These are phyloP conservation scores for Cyclanthera cordifolia DNA, from an alignment of 306 rosid species.

Conservation along the genomic window DNA sequence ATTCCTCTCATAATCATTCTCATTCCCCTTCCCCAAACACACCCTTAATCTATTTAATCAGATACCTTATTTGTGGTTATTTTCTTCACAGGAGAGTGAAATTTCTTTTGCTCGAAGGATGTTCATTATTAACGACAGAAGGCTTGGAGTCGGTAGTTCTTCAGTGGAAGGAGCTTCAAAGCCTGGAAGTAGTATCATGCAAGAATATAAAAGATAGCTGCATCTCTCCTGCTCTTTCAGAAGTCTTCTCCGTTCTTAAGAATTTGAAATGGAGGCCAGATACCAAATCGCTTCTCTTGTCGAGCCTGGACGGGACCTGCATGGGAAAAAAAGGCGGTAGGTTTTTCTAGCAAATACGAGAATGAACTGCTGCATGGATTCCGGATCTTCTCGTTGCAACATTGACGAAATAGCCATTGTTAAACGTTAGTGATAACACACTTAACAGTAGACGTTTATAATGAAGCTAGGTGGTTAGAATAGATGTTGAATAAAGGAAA, in stretches of 20 bases:
- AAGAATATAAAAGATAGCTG: slow-evolving; percentile 28
- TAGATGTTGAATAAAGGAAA: slow-evolving; percentile 9
- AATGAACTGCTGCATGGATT: background rate
- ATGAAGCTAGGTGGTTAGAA: slow-evolving; percentile 4
- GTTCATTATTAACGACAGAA: slow-evolving; percentile 31
- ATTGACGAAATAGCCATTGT: background rate
- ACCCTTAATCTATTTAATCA: background rate
- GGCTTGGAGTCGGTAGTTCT: slow-evolving; percentile 37
- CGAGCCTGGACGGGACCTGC: slow-evolving; percentile 25
- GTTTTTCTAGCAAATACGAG: slow-evolving; percentile 23
- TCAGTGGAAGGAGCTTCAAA: slow-evolving; percentile 35
- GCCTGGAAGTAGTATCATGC: slow-evolving; percentile 35
- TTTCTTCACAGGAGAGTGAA: slow-evolving; percentile 26
- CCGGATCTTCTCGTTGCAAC: background rate
- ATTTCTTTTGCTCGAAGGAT: slow-evolving; percentile 30
- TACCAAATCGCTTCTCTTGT: slow-evolving; percentile 26
- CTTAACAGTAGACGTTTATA: background rate
- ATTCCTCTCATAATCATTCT: too few species aligned
- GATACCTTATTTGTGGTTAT: background rate
- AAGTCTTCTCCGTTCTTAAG: slow-evolving; percentile 33
- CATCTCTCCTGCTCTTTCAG: slow-evolving; percentile 28
- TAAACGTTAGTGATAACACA: slow-evolving; percentile 7
- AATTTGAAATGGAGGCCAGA: slow-evolving; percentile 37
- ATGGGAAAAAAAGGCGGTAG: slow-evolving; percentile 30
- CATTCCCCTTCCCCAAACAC: too few species aligned